These are phyloP conservation scores for Botrytis elliptica DNA, from an alignment of 2,329 filamentous ascomycete species.

Conservation along the genomic window DNA sequence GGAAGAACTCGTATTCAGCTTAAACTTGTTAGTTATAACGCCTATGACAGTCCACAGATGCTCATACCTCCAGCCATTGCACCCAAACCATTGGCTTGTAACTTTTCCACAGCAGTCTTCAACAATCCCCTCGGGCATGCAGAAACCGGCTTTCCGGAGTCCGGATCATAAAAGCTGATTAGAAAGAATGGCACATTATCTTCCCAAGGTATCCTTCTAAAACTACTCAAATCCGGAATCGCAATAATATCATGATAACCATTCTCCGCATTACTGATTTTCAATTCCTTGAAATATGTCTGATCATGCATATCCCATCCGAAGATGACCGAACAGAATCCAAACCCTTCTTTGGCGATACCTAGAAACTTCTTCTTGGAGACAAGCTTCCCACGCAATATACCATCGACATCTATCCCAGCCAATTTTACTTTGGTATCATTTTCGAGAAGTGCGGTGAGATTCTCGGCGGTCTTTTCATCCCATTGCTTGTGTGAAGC, in stretches of 20 bases:
- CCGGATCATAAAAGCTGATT: constrained; percentile 79
- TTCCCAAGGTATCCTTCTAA: constrained; percentile 88
- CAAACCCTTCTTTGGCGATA: constrained; percentile 77
- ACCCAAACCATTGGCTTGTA: constrained; percentile 66
- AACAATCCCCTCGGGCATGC: constrained; percentile 79
- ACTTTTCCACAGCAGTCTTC: constrained; percentile 64
- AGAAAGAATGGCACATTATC: constrained; percentile 82
- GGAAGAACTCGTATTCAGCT: constrained; percentile 96
- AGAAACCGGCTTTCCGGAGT: constrained; percentile 67
- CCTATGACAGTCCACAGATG: constrained; percentile 1
- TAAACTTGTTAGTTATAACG: constrained; percentile 10
- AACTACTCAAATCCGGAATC: constrained; percentile 73
- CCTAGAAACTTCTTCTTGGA: constrained; percentile 92
- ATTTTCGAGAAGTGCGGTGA: constrained; percentile 64
- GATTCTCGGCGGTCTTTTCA: constrained; percentile 59
- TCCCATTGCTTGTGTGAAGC: constrained; percentile 20
- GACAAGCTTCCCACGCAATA: constrained; percentile 84
- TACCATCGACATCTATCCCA: constrained; percentile 82
- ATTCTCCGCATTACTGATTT: constrained; percentile 86
- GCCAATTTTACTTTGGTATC: constrained; percentile 84
- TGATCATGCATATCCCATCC: constrained; percentile 97
- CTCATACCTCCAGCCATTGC: constrained; percentile 85
- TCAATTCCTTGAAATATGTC: constrained; percentile 82
- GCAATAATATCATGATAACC: constrained; percentile 86
- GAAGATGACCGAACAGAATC: constrained; percentile 92